Base-by-base conservation (phyloP, 805 yeast genomes). In the Wickerhamomyces xylosicus region DNA sequence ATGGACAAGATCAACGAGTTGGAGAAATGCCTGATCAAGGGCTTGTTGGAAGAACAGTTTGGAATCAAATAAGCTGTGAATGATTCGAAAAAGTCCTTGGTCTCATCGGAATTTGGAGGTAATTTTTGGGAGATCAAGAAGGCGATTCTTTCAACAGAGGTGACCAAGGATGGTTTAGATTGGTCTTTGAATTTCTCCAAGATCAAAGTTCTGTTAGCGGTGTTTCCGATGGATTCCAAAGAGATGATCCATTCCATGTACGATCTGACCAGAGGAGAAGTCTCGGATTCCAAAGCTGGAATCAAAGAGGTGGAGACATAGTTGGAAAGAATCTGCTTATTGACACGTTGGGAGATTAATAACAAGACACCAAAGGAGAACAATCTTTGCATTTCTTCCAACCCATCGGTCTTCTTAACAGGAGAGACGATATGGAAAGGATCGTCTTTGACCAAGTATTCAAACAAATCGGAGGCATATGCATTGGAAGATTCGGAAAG, bases 241-340 rank as follows among this genome's bases (percentile, higher is more conserved):
- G 85, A 71, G 31, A 80, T 57, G 13, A 79, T 63, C 95, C 95
- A 89, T 52, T 89, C 97, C 39, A 84, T 59, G 49, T 81, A 85
- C 3, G 71, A 61, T 41, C 97, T 70, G 5, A 76, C 83, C 35
- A 77, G 61, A 0, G 96, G 96, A 45, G 92, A 81, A 13, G 85
- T 74, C 45, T 90, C 97, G 2, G 62, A 58, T 33, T 68, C 62
- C 11, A 85, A 61, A 8, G 62, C 53, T 1, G 57, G 54, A 5
- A 66, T 37, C 11, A 70, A 45, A 3, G 46, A 17, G 0, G 38
- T 37, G 0, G 56, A 44, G 8, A 73, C 52, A 31, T 53, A 46
- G 1, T 47, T 33, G 2, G 61, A 41, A 15, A 61, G 37, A 0
- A 42, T 43, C 0, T 41, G 41, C 3, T 51, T 35, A 5, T 63